These are phyloP conservation scores for Heracleum sosnowskyi DNA, from an alignment of 129 eudicot species.

Conservation along the genomic window DNA sequence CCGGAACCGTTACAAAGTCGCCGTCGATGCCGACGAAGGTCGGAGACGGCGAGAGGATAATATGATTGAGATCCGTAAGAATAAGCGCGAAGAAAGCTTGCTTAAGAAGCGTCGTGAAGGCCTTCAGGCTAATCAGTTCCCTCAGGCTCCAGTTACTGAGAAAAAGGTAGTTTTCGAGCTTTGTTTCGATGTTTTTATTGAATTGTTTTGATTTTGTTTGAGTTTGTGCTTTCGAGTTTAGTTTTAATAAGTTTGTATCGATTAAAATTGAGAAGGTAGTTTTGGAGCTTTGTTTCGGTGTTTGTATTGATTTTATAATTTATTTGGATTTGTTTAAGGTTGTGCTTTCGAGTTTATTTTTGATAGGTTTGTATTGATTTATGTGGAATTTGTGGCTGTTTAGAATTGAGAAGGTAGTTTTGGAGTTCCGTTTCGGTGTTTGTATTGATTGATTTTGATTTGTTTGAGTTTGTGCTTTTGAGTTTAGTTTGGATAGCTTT, in stretches of 20 bases:
- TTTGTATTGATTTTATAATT: too few relatives aligned
- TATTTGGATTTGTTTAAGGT: too few relatives aligned
- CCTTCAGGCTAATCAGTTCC: constrained; percentile 24
- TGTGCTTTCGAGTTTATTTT: too few relatives aligned
- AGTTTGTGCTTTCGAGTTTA: too few relatives aligned
- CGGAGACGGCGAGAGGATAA: constrained; percentile 53
- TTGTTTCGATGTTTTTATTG: background rate
- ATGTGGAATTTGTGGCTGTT: too few relatives aligned
- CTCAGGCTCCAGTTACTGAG: constrained; percentile 23
- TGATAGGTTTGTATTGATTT: too few relatives aligned
- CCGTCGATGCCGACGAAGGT: constrained; percentile 55
- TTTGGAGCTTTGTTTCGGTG: too few relatives aligned
- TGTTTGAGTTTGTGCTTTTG: too few relatives aligned
- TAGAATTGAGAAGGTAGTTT: constrained; percentile 2
- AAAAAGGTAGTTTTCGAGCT: background rate
- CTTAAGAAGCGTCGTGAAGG: constrained; percentile 58
- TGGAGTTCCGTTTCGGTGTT: background rate
- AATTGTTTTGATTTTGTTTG: background rate
- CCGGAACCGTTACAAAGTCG: constrained; percentile 50
- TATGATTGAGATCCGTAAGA: constrained; percentile 55
- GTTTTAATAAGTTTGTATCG: too few relatives aligned
- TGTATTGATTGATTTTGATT: background rate
- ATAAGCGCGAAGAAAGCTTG: constrained; percentile 46
- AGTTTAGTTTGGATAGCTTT: too few relatives aligned
- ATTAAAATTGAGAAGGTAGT: too few relatives aligned